Conservation (phyloP, 345 rosid species). For the Lepidium didymum region DNA sequence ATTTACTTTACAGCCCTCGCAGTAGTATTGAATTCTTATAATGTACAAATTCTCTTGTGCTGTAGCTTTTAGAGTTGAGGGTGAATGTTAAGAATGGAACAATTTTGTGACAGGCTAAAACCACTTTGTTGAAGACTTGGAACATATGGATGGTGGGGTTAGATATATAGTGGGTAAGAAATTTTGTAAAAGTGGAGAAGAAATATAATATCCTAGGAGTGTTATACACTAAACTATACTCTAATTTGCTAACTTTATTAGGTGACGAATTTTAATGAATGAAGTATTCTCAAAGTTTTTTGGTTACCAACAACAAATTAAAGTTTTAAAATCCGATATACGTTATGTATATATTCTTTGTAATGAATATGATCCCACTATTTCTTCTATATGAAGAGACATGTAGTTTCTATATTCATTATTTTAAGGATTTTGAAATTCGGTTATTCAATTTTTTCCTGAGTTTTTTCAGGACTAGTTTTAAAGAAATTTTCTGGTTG, state of each 20-base stretch:
- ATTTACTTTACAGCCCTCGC: background rate
- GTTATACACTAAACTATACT: background rate
- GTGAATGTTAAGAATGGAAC: background rate
- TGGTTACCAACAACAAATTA: too few species aligned
- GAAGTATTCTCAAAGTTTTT: background rate
- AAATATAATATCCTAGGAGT: background rate
- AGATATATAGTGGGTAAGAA: slow-evolving; percentile 15
- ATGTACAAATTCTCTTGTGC: slow-evolving; percentile 5
- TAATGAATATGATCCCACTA: too few species aligned
- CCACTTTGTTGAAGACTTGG: background rate
- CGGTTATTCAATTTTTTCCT: too few species aligned
- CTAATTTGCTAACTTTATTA: background rate
- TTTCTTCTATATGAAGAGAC: too few species aligned
- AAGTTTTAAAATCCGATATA: too few species aligned
- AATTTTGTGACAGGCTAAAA: background rate
- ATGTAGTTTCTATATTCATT: too few species aligned
- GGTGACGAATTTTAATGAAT: background rate
- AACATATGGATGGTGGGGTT: background rate
- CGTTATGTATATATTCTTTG: too few species aligned
- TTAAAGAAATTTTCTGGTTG: too few species aligned
- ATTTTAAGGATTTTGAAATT: too few species aligned
- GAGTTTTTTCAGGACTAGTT: too few species aligned
- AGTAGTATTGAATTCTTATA: background rate
- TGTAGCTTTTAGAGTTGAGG: slow-evolving; percentile 19
- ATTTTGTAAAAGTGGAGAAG: background rate